Evolutionary conservation across 352 stramenopile species (phyloP), one percentile per base, ranked within the genome.

Genomic region (Pythium aquatile): DNA sequence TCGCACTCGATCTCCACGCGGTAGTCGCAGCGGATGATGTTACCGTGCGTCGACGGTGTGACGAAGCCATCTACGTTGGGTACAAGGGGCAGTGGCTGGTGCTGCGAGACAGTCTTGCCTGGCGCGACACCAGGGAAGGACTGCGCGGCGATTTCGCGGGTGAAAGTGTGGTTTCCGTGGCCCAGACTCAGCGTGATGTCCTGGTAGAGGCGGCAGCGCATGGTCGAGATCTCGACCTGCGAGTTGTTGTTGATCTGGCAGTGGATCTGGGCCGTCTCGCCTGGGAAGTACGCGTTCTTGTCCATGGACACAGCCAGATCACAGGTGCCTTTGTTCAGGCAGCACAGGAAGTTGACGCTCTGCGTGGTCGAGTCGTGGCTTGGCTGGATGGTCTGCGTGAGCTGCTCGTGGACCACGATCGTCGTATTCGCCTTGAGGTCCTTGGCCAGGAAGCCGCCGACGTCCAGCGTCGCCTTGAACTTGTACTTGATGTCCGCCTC

Each of bases 401-500:
- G 73, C 44, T 83, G 80, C 58, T 85, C 75, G 40, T 87, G 81
- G 20, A 91, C 77, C 5, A 85, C 73, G 32, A 91, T 40, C 30
- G 73, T 65, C 56, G 72, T 81, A 52, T 84, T 78, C 2, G 76
- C 73, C 62, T 88, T 89, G 65, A 91, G 72, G 46, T 91, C 83
- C 6, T 74, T 84, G 11, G 81, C 61, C 37, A 88, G 83, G 58
- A 79, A 82, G 0, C 83, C 83, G 54, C 66, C 63, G 26, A 91
- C 79, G 35, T 87, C 79, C 7, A 90, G 73, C 20, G 83, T 88
- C 3, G 77, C 81, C 63, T 90, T 88, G 71, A 90, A 78, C 56
- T 87, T 88, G 76, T 91, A 91, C 71, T 87, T 82, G 79, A 89
- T 91, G 49, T 80, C 77, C 11, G 76, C 83, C 33, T 75, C 67